phyloP scores from a whole-genome alignment of 306 rosid species.

The Rubus idaeus region DNA sequence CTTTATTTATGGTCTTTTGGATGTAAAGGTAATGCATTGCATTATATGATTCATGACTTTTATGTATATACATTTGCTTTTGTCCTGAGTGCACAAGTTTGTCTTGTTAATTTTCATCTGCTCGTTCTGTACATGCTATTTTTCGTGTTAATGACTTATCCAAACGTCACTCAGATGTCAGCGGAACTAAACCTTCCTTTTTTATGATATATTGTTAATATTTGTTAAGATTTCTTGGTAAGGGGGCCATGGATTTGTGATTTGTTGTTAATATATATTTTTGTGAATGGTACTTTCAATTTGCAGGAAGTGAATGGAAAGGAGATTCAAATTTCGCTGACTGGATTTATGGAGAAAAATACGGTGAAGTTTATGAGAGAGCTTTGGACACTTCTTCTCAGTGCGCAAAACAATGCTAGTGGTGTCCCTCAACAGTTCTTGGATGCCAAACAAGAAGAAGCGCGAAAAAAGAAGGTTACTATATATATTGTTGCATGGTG shows the following conservation, averaged over 20 bases:
- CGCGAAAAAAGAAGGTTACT: slow-evolving; percentile 72
- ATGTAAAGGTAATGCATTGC: slow-evolving; percentile 76
- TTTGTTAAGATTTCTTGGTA: background rate
- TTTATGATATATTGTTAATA: background rate
- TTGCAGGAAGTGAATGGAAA: slow-evolving; percentile 84
- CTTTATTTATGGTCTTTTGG: slow-evolving; percentile 90
- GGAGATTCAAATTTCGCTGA: slow-evolving; percentile 85
- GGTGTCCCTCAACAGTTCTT: slow-evolving; percentile 98
- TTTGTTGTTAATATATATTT: background rate
- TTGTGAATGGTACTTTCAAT: slow-evolving; percentile 15
- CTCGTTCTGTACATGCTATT: background rate
- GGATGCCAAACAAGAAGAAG: slow-evolving; percentile 94
- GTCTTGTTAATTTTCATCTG: background rate
- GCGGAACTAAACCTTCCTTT: background rate
- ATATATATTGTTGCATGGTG: slow-evolving; percentile 4
- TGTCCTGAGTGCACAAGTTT: background rate
- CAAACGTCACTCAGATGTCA: slow-evolving; percentile 4
- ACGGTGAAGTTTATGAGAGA: slow-evolving; percentile 97
- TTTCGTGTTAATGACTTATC: background rate
- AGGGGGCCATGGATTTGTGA: background rate
- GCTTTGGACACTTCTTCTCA: slow-evolving; percentile 88
- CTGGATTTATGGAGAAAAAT: slow-evolving; percentile 97
- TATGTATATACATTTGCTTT: background rate
- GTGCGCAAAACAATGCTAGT: slow-evolving; percentile 87
- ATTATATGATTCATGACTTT: background rate